These are phyloP conservation scores for Arabis hirsuta DNA, from an alignment of 345 rosid species.

Conservation along the genomic window DNA sequence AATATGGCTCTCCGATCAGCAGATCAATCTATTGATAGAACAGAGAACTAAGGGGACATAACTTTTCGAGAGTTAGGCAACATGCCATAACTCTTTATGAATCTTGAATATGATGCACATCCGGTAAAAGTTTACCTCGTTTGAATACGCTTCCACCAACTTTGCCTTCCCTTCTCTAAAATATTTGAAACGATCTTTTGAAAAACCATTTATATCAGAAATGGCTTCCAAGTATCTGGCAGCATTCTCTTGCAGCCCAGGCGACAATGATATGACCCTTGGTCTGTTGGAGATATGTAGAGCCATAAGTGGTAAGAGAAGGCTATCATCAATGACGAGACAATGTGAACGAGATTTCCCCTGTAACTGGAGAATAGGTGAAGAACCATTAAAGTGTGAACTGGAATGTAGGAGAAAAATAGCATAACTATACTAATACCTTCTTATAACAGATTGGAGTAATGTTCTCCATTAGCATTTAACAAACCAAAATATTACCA, in stretches of 20 bases:
- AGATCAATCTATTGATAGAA: conserved; percentile 66
- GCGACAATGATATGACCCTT: conserved; percentile 63
- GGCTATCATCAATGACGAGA: conserved; percentile 82
- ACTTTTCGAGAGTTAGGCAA: conserved; percentile 20
- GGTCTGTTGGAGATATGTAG: conserved; percentile 61
- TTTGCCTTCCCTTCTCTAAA: conserved; percentile 48
- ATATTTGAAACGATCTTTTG: conserved; percentile 60
- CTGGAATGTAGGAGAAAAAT: not conserved
- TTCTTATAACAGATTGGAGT: not conserved
- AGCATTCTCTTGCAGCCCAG: conserved; percentile 69
- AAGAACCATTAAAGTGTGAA: conserved; percentile 21
- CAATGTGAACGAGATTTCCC: conserved; percentile 61
- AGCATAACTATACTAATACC: not conserved
- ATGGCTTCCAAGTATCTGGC: conserved; percentile 62
- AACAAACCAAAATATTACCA: conserved; percentile 15
- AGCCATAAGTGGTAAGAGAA: conserved; percentile 62
- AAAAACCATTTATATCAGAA: conserved; percentile 66
- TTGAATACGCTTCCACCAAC: conserved; percentile 55
- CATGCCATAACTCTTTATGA: conserved; percentile 2
- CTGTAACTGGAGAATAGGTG: conserved; percentile 62
- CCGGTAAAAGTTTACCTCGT: conserved; percentile 50
- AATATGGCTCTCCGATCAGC: conserved; percentile 87
- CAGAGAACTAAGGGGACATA: not conserved
- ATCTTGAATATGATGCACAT: not conserved
- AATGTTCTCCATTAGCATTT: conserved; percentile 1